Evolutionary conservation across 192 early-diverging fungal species (phyloP).

Genomic region (Thamnidium elegans): DNA sequence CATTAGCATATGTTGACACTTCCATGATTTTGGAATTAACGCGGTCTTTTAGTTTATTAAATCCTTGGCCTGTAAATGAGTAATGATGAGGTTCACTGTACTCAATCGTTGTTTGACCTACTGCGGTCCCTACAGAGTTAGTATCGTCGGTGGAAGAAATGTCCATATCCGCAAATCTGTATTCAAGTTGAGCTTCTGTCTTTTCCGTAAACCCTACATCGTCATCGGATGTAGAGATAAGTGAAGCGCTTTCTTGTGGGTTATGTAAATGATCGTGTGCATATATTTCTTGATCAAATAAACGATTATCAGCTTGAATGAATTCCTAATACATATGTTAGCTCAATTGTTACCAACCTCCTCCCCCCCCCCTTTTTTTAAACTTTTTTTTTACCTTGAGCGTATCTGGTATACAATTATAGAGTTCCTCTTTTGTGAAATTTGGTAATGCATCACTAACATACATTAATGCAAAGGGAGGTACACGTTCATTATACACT

Average conservation of each 20-base stretch:
- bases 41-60: slow-evolving; percentile 6
- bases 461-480: slow-evolving; percentile 24
- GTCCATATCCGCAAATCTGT: not conserved
- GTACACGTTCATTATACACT: slow-evolving; percentile 9
- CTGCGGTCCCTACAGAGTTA: slow-evolving; percentile 9
- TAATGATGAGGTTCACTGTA: not conserved
- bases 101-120: slow-evolving; percentile 5
- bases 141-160: not conserved
- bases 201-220: not conserved
- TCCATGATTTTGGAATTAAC: slow-evolving; percentile 4
- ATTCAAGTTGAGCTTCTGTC: not conserved
- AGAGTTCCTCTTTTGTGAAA: not conserved
- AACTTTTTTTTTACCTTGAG: not conserved
- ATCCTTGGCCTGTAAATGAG: slow-evolving; percentile 7
- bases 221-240: not conserved
- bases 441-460: not conserved
- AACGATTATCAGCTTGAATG: slow-evolving; percentile 18
- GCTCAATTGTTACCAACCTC: not conserved
- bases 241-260: not conserved
- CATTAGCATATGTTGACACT: not conserved
- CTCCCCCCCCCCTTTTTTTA: too few species aligned
- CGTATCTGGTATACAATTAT: slow-evolving; percentile 3
- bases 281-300: slow-evolving; percentile 14
- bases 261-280: not conserved
- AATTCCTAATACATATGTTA: not conserved